phyloP scores from a whole-genome alignment of 441 rosid genomes.

The Raphanus hybrid region DNA sequence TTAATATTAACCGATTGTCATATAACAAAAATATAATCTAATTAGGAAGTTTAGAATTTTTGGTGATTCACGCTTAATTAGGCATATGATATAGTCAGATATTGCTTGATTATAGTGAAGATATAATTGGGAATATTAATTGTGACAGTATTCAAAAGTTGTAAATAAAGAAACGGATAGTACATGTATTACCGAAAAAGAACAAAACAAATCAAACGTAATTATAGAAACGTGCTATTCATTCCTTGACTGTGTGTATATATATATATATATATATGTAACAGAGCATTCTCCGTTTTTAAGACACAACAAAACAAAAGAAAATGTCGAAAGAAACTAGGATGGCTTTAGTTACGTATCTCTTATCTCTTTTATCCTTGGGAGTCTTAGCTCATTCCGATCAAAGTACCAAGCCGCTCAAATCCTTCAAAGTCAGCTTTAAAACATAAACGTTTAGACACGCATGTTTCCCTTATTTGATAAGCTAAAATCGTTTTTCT shows the following conservation, averaged over 20 bases:
- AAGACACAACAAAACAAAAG: neutral
- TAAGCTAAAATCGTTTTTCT: neutral
- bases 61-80: too few species aligned
- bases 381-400: neutral
- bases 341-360: constrained; percentile 11
- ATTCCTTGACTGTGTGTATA: neutral
- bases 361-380: neutral
- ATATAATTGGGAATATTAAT: too few species aligned
- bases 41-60: too few species aligned
- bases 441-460: neutral
- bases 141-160: too few species aligned
- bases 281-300: neutral
- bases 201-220: neutral
- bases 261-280: neutral
- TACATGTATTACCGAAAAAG: neutral
- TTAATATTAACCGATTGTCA: too few species aligned
- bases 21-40: too few species aligned
- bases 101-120: too few species aligned
- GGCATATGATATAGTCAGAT: too few species aligned
- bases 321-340: neutral
- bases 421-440: neutral
- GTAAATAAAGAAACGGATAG: too few species aligned
- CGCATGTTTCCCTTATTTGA: neutral
- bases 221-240: neutral
- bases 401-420: neutral